Base-by-base conservation (phyloP, 768 basidiomycete species). In the Calocybe cyanea region DNA sequence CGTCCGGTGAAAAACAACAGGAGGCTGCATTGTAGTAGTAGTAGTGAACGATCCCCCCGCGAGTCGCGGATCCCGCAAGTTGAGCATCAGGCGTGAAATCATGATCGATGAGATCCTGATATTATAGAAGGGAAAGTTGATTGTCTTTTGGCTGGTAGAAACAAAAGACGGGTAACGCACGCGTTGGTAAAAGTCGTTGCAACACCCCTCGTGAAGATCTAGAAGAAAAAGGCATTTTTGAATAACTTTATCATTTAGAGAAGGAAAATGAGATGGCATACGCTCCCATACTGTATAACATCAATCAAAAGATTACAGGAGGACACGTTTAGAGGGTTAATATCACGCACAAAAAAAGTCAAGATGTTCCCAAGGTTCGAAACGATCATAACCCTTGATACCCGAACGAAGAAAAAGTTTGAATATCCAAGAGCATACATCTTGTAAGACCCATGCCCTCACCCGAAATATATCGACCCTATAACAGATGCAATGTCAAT, bases 401-500 rank as follows among this genome's bases (percentile, higher is more conserved):
- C n/a, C n/a, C n/a, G n/a, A n/a, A n/a, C 8, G 25, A 13, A 32
- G 21, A 34, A 9, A 14, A 13, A n/a, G n/a, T n/a, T n/a, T 30
- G 14, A 37, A 11, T 13, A 17, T 47, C 9, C 1, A 10, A 36
- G 10, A 4, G 38, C 25, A 32, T 15, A 56, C n/a, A n/a, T n/a
- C 25, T 6, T 2, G 11, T 34, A 18, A 24, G 25, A 11, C 5
- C 6, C 11, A 5, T 5, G 0, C n/a, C 7, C 36, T 25, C 46
- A 70, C 70, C 59, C 63, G 48, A 70, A 72, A 53, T 72, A 72
- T 6, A 72, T 46, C 4, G 69, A 57, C 6, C 69, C 71, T 71
- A 39, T 31, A 39, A n/a, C n/a, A n/a, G n/a, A n/a, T n/a, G n/a
- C n/a, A 37, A 36, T 42, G 39, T 7, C 4, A 18, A 14, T n/a